Base-by-base conservation (phyloP, 805 yeast genomes). In the Candida broadrunensis region DNA sequence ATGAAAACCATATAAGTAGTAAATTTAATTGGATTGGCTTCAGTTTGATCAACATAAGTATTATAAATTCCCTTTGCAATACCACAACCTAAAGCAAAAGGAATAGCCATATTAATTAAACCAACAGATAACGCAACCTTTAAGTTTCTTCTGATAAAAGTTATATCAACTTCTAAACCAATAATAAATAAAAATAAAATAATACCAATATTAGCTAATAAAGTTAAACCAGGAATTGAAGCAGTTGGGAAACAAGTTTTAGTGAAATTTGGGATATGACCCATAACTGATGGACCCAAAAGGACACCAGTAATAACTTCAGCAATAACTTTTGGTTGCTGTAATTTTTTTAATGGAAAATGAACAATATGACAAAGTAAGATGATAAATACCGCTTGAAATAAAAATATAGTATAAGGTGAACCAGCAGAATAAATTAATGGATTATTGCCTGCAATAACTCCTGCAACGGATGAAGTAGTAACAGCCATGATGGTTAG, bases 281-380 rank as follows among this genome's bases (percentile, higher is more conserved):
- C 93, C 63, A 86, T 59, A 1, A 77, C 93, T 0, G 88, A 70
- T 1, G 91, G 91, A 0, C 93, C 91, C 37, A 86, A 60, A 1
- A 86, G 52, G 36, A 86, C 81, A 21, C 95, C 95, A 0, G 88
- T 72, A 8, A 86, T 69, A 36, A 86, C 93, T 53, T 86, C 95
- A 5, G 90, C 87, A 44, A 86, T 85, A 33, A 86, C 95, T 43
- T 81, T 70, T 0, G 95, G 95, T 56, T 86, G 93, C 49, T 78
- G 80, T 33, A 86, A 56, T 46, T 61, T 73, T 9, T 79, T 68
- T 13, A 86, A 61, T 0, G 89, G 88, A 30, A 69, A 65, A 54
- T 84, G 81, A 7, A 86, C 48, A 9, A 81, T 27, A 42, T 81
- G 83, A 41, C 89, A 80, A 18, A 82, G 52, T 1, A 72, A 49